Base-by-base conservation (phyloP, 306 rosid species). In the Benincasa hispida region DNA sequence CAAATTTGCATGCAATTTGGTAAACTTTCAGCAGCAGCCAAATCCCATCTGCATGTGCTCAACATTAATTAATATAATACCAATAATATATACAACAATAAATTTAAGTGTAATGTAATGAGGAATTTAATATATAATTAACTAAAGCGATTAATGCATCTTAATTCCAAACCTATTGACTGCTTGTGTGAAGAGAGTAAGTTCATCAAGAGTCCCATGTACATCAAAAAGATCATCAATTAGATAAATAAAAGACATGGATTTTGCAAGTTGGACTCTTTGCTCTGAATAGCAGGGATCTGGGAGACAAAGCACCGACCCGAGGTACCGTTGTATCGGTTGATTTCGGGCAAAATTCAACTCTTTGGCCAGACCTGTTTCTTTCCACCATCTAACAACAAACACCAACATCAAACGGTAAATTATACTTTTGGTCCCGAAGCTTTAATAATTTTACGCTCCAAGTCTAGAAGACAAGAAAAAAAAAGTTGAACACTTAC, bases 251-350 rank as follows among this genome's bases (percentile, higher is more conserved):
- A 91, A 81, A 63, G 92, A 82, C 2, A 89, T 2, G 0, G 86
- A 74, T 67, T 89, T 91, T 12, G 92, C 82, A 53, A 87, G 76
- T 51, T 86, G 86, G 77, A 86, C 42, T 76, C 91, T 89, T 76
- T 80, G 77, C 39, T 79, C 78, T 0, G 92, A 79, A 56, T 78
- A 62, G 0, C 32, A 42, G 5, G 92, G 92, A 81, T 86, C 91
- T 42, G 81, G 17, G 3, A 87, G 32, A 70, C 85, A 58, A 35
- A 81, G 84, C 90, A 87, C 78, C 2, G 87, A 13, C 85, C 91
- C 84, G 19, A 80, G 58, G 77, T 85, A 89, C 90, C 97, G 90
- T 80, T 87, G 87, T 0, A 88, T 74, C 10, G 96, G 96, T 37
- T 90, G 91, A 45, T 89, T 83, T 77, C 96, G 87, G 0, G 89